Evolutionary conservation across 2,329 filamentous ascomycete species (phyloP).

Genomic region (Rutstroemia sp.): DNA sequence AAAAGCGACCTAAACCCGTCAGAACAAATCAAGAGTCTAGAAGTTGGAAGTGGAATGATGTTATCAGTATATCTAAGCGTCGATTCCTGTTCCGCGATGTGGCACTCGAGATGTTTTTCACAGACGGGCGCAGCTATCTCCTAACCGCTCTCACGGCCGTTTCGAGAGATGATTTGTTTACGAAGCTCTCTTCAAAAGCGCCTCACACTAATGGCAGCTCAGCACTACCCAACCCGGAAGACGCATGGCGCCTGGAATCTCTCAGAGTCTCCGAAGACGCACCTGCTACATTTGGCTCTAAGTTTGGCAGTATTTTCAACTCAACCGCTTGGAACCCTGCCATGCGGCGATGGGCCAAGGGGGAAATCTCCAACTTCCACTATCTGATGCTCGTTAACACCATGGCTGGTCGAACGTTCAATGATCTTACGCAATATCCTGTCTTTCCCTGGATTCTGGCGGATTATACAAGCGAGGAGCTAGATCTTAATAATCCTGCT

Average conservation of each 20-base stretch:
- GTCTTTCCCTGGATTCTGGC: slow-evolving; percentile 97
- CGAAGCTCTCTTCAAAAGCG: slow-evolving; percentile 68
- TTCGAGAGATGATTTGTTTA: slow-evolving; percentile 72
- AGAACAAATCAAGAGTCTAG: slow-evolving; percentile 70
- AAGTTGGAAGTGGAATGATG: slow-evolving; percentile 89
- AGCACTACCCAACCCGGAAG: slow-evolving; percentile 69
- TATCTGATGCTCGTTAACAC: slow-evolving; percentile 99
- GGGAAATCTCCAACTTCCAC: slow-evolving; percentile 97
- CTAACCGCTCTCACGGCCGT: slow-evolving; percentile 71
- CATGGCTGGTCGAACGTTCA: slow-evolving; percentile 93
- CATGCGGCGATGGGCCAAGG: slow-evolving; percentile 83
- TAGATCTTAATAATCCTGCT: slow-evolving; percentile 76
- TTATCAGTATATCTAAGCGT: slow-evolving; percentile 92
- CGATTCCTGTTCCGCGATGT: slow-evolving; percentile 94
- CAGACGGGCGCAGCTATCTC: slow-evolving; percentile 90
- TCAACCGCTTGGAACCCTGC: slow-evolving; percentile 73
- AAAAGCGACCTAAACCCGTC: slow-evolving; percentile 44
- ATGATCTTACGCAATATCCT: slow-evolving; percentile 95
- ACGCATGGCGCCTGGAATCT: slow-evolving; percentile 85
- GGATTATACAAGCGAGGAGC: slow-evolving; percentile 88
- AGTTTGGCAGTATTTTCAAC: slow-evolving; percentile 89
- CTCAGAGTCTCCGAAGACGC: slow-evolving; percentile 59
- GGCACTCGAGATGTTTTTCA: slow-evolving; percentile 95
- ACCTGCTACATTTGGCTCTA: slow-evolving; percentile 65
- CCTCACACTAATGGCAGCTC: slow-evolving; percentile 69